Percentiles rank a stretch among this genome's conserved stretches.
Conservation (phyloP, 73 alveolate species). For the Paramecium bursaria region DNA sequence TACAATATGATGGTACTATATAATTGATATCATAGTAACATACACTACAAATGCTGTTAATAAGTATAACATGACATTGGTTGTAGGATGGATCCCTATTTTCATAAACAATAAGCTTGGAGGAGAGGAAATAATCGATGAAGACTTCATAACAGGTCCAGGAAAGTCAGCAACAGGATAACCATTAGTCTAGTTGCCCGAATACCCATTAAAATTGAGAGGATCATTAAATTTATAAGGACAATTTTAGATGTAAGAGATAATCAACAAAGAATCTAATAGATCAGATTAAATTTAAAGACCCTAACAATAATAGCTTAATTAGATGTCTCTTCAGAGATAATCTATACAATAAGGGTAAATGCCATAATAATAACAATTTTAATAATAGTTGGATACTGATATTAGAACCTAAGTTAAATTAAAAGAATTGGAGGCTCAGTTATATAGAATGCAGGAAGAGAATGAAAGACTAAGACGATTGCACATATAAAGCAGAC, state of each 20-base stretch:
- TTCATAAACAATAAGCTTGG: slow-evolving; percentile 53
- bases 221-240: slow-evolving; percentile 33
- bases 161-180: slow-evolving; percentile 2
- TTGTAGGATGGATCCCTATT: slow-evolving; percentile 42
- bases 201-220: neutral
- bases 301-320: no score
- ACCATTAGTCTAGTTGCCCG: slow-evolving; percentile 11
- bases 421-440: slow-evolving; percentile 17
- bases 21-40: no score
- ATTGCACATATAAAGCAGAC: neutral
- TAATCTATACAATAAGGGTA: no score
- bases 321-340: no score
- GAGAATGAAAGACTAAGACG: slow-evolving; percentile 50
- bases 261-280: no score
- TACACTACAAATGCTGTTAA: neutral
- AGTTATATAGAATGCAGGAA: slow-evolving; percentile 14
- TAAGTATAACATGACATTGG: slow-evolving; percentile 6
- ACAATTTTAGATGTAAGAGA: no score
- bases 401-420: slow-evolving; percentile 30
- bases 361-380: no score
- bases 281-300: no score
- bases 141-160: slow-evolving; percentile 31
- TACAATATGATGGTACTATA: slow-evolving; percentile 39
- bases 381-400: no score
- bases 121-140: slow-evolving; percentile 25